Evolutionary conservation across 805 yeast genomes (phyloP).

Genomic region (Helenozyma rhizophorensis): DNA sequence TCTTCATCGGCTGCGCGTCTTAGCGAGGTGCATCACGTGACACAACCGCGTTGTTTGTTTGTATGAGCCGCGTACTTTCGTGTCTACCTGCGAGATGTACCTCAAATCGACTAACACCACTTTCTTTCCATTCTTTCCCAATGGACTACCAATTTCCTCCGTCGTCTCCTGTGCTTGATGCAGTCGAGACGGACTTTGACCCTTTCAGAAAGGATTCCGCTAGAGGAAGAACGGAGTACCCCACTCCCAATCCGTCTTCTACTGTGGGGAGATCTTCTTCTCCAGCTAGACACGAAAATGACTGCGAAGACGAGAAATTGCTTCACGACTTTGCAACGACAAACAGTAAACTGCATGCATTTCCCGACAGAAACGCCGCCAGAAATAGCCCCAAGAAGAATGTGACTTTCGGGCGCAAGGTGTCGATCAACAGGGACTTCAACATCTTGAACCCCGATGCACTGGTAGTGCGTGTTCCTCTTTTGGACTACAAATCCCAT

Average conservation of each 20-base stretch:
- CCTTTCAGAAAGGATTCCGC: constrained; percentile 6
- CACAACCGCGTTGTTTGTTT: constrained; percentile 11
- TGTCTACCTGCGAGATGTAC: background rate
- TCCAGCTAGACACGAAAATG: constrained; percentile 22
- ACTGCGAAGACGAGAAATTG: background rate
- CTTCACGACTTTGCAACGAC: no score
- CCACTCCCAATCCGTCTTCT: constrained; percentile 71
- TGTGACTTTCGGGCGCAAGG: constrained; percentile 1
- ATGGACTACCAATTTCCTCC: constrained; percentile 44
- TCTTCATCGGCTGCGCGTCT: no score
- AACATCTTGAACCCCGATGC: constrained; percentile 32
- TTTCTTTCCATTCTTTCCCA: constrained; percentile 11
- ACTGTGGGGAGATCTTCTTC: constrained; percentile 39
- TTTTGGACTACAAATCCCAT: constrained; percentile 34
- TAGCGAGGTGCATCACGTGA: no score
- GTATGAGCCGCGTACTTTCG: background rate
- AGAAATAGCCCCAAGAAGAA: no score
- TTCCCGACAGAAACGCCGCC: background rate
- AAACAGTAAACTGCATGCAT: no score
- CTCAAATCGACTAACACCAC: background rate
- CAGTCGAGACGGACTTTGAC: constrained; percentile 16
- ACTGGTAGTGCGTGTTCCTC: constrained; percentile 31
- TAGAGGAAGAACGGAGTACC: constrained; percentile 38
- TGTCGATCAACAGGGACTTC: constrained; percentile 28
- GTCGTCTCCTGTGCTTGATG: constrained; percentile 43